Conservation (phyloP, 768 basidiomycete genomes). For the Lactarius hatsudake region DNA sequence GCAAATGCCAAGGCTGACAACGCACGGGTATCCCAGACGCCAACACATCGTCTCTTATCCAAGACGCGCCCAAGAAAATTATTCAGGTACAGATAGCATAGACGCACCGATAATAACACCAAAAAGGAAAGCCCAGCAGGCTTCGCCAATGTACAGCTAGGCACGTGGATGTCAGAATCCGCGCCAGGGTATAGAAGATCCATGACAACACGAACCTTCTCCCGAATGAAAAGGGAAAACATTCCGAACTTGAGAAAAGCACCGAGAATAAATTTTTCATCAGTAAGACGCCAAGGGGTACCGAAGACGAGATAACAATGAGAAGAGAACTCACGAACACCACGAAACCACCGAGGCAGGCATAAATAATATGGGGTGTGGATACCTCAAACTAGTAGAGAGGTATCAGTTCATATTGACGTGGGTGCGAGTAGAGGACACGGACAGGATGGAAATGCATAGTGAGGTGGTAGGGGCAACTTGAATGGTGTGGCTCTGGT, state of each 20-base stretch:
- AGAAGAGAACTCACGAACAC: slow-evolving; percentile 52
- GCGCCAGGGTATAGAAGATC: background rate
- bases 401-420: slow-evolving; percentile 10
- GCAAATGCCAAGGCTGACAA: background rate
- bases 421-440: slow-evolving; percentile 2
- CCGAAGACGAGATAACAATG: background rate
- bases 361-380: slow-evolving; percentile 73
- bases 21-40: background rate
- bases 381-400: slow-evolving; percentile 53
- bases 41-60: background rate
- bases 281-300: background rate
- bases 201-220: slow-evolving; percentile 51
- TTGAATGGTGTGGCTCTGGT: background rate
- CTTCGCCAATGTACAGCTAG: slow-evolving; percentile 91
- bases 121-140: slow-evolving; percentile 91
- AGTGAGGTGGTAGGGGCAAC: slow-evolving; percentile 13
- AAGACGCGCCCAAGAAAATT: background rate
- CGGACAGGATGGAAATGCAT: slow-evolving; percentile 54
- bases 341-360: slow-evolving; percentile 77
- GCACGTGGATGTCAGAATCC: slow-evolving; percentile 9
- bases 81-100: slow-evolving; percentile 5
- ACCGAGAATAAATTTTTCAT: background rate
- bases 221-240: slow-evolving; percentile 90
- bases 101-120: slow-evolving; percentile 81
- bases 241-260: slow-evolving; percentile 71